Base-by-base conservation (phyloP, 31 red algal genomes). In the Asparagopsis taxiformis region DNA sequence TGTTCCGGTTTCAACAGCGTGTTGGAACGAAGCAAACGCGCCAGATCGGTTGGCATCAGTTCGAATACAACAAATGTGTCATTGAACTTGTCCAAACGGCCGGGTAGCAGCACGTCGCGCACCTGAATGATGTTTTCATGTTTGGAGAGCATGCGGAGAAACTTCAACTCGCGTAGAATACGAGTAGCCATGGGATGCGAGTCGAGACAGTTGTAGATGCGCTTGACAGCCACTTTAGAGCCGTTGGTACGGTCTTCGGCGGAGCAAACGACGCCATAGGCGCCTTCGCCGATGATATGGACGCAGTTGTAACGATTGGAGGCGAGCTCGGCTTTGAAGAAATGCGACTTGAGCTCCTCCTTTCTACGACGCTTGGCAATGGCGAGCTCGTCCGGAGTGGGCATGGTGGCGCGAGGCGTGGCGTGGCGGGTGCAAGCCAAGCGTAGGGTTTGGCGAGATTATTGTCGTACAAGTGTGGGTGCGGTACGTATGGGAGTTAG, bases 61-160 rank as follows among this genome's bases (percentile, higher is more conserved):
- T 94, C 91, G 56, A 94, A 94, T 30, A 94, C 91, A 1, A 94
- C 82, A 66, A 81, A 94, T 38, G 85, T 85, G 52, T 87, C 83
- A 31, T 81, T 65, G 43, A 87, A 94, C 70, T 72, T 70, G 21
- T 87, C 82, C 3, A 77, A 38, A 29, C 57, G 28, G 17, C 63
- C 71, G 3, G 91, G 91, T 15, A 76, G 35, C 16, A 87, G 30
- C 43, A 94, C 76, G 37, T 94, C 91, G 41, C 55, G 60, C 15
- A 94, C 62, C 31, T 68, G 77, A 21, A 94, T 83, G 58, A 94
- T 88, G 66, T 94, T 94, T 50, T 94, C 91, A 43, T 94, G 91
- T 21, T 68, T 64, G 41, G 66, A 66, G 9, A 94, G 68, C 51
- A 94, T 32, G 53, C 91, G 74, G 33, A 94, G 50, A 62, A 94